These are phyloP conservation scores for Psidium friedrichsthalianum DNA, from an alignment of 345 rosid genomes.

Conservation along the genomic window DNA sequence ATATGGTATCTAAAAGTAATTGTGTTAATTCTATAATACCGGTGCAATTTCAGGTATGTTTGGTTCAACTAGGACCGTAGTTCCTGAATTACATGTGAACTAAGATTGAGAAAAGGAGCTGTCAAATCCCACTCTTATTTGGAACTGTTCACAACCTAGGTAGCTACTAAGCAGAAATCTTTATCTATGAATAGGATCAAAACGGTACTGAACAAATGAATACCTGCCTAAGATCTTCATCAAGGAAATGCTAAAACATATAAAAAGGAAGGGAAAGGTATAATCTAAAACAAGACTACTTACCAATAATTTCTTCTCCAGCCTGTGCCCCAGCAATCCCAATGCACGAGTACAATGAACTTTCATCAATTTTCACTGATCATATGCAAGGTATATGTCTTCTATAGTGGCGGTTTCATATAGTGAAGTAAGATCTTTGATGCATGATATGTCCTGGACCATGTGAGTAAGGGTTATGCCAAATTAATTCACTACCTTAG, in stretches of 20 bases:
- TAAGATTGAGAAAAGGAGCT: not conserved
- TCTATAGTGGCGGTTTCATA: conserved; percentile 85
- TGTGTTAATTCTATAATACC: not conserved
- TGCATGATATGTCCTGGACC: conserved; percentile 80
- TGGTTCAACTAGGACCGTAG: not conserved
- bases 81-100: not conserved
- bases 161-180: not conserved
- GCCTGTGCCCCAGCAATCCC: conserved; percentile 94
- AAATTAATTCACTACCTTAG: not conserved
- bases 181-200: not conserved
- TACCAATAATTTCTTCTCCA: conserved; percentile 49
- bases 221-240: not conserved
- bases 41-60: not conserved
- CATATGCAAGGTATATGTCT: conserved; percentile 79
- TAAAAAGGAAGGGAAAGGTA: not conserved
- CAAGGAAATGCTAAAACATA: not conserved
- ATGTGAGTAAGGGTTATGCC: not conserved
- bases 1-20: not conserved
- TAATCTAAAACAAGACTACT: conserved; percentile 1
- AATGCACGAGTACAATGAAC: conserved; percentile 78
- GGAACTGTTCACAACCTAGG: not conserved
- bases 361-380: conserved; percentile 74
- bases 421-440: conserved; percentile 71
- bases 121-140: not conserved
- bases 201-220: not conserved